Evolutionary conservation across 31 red algal species (phyloP), one percentile per base, ranked within the genome.

Genomic region (Porphyra umbilicalis): DNA sequence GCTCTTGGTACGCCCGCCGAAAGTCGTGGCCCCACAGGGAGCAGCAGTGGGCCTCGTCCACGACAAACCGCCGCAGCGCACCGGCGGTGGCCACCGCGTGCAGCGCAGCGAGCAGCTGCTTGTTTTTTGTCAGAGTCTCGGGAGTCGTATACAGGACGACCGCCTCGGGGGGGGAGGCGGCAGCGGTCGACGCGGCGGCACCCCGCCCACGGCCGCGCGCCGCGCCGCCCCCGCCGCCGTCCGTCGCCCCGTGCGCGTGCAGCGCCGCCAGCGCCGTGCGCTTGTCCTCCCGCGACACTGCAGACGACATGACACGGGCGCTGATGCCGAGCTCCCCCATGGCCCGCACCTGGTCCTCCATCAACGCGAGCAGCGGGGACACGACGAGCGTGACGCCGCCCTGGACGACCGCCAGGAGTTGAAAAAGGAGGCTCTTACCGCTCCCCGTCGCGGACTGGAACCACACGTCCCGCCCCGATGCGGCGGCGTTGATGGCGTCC

Each of bases 21-120:
- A 98, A 98, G 77, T 98, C 96, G 84, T 98, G 93, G 20, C 96
- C 96, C 96, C 96, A 98, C 33, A 86, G 82, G 11, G 92, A 95
- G 38, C 91, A 90, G 75, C 96, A 98, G 88, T 98, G 96, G 1
- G 96, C 96, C 68, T 98, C 96, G 75, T 98, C 96, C 9, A 98
- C 84, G 4, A 92, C 93, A 67, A 98, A 81, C 13, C 91, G 77
- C 32, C 78, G 76, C 31, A 98, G 35, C 81, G 75, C 84, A 29
- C 39, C 77, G 14, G 68, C 33, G 36, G 33, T 29, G 75, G 81
- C 32, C 79, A 88, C 75, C 13, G 20, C 37, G 39, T 83, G 83
- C 33, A 95, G 33, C 1, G 83, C 44, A 0, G 34, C 16, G 6
- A 85, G 29, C 46, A 95, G 87, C 9, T 42, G 38, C 13, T 71